Conservation (phyloP, 2,329 filamentous ascomycete genomes). For the Herpotrichia juniperi region DNA sequence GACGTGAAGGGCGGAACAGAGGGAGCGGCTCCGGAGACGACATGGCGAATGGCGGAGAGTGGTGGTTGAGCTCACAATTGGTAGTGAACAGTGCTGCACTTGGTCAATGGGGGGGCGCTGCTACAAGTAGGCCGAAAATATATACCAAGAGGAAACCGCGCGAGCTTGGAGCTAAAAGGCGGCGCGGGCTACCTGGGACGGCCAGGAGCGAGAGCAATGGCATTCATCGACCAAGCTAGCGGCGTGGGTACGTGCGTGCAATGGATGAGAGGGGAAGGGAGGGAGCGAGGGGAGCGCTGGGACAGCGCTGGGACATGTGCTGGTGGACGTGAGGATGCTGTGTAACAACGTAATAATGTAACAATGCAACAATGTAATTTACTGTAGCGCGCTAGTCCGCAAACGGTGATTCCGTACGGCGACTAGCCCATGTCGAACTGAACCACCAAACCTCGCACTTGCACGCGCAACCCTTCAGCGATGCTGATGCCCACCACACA, state of each 20-base stretch:
- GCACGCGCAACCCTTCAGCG: not conserved
- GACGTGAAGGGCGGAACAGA: not conserved
- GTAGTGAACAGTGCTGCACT: not conserved
- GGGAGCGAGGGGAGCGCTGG: not conserved
- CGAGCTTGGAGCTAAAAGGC: constrained; percentile 22
- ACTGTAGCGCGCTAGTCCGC: not conserved
- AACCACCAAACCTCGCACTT: not conserved
- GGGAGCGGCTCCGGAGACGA: not conserved
- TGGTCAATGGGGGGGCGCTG: not conserved
- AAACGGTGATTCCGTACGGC: not conserved
- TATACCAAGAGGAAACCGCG: constrained; percentile 21
- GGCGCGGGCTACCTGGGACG: constrained; percentile 38
- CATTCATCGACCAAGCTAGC: constrained; percentile 41
- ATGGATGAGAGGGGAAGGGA: not conserved
- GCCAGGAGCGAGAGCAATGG: constrained; percentile 37
- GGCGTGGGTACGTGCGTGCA: constrained; percentile 7
- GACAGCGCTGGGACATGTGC: not conserved
- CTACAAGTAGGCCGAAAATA: not conserved
- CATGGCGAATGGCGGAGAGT: not conserved
- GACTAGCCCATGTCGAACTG: not conserved
- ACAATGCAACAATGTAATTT: not conserved
- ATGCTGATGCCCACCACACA: not conserved
- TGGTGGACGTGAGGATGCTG: not conserved
- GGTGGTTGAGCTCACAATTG: not conserved
- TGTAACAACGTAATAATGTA: not conserved